Base-by-base conservation (phyloP, 2,329 filamentous ascomycete species). In the Ophioceras dolichostomum region DNA sequence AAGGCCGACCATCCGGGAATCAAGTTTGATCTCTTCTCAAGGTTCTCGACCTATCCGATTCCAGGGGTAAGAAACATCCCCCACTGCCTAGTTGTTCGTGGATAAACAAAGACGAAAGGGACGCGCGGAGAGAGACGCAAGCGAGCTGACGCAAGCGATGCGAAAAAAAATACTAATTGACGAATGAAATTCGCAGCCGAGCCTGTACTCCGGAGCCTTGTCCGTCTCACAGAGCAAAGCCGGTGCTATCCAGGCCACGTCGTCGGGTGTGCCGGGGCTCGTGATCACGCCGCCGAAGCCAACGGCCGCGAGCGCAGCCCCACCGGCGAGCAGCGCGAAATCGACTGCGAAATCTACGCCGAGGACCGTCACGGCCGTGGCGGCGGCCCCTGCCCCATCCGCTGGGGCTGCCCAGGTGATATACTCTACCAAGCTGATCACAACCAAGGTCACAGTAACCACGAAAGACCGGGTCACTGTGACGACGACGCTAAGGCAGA, bases 121-220 rank as follows among this genome's bases (percentile, higher is more conserved):
- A 13, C n/a, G 30, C 30, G 10, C 10, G 14, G 10, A 17, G 30
- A 16, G 14, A 32, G 17, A 32, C 30, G 10, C 12, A 10, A 33
- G 17, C 31, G n/a, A n/a, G n/a, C n/a, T n/a, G n/a, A n/a, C n/a
- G n/a, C n/a, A n/a, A n/a, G n/a, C n/a, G n/a, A n/a, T n/a, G n/a
- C n/a, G n/a, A n/a, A n/a, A n/a, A n/a, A n/a, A n/a, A n/a, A n/a
- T n/a, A n/a, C n/a, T n/a, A n/a, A n/a, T n/a, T n/a, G n/a, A n/a
- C n/a, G n/a, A n/a, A n/a, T n/a, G n/a, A n/a, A n/a, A 17, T 13
- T 20, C 19, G 18, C 37, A 52, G 50, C 50, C 52, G 2, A 22
- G 47, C 12, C 34, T 53, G 20, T 53, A 54, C 40, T 45, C 47
- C 24, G 48, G 45, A 20, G 52, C 52, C 9, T 40, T 53, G 31